phyloP scores from a whole-genome alignment of 1,284 basidiomycete genomes.

The Melampsora americana region DNA sequence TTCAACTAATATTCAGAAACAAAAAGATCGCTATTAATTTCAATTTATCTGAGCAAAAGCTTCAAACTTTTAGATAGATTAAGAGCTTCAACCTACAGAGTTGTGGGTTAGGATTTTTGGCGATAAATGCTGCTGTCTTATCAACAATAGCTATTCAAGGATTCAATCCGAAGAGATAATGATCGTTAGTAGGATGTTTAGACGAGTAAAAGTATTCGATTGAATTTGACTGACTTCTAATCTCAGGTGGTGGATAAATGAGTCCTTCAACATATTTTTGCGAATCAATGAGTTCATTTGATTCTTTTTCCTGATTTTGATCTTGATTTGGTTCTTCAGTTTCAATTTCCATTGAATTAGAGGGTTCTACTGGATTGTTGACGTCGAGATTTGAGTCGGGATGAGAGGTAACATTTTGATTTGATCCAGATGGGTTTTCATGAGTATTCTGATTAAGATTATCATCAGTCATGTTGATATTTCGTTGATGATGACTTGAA shows the following conservation, averaged over 20 bases:
- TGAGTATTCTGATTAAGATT: no score
- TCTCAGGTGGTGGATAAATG: slow-evolving; percentile 86
- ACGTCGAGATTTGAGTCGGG: no score
- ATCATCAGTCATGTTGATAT: no score
- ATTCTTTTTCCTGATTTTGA: background rate
- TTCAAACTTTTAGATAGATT: background rate
- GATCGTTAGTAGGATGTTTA: background rate
- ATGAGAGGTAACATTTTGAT: no score
- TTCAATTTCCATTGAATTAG: background rate
- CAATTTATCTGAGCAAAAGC: background rate
- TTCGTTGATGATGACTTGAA: no score
- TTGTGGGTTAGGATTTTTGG: slow-evolving; percentile 79
- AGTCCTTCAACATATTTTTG: slow-evolving; percentile 73
- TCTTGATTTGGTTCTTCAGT: no score
- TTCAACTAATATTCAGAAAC: slow-evolving; percentile 60
- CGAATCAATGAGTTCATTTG: slow-evolving; percentile 36
- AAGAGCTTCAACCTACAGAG: slow-evolving; percentile 57
- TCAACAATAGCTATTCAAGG: slow-evolving; percentile 75
- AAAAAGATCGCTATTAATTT: background rate
- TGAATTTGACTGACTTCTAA: slow-evolving; percentile 69
- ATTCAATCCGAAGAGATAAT: background rate
- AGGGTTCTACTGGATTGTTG: background rate
- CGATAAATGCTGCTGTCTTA: slow-evolving; percentile 89
- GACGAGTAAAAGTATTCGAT: background rate
- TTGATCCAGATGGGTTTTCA: no score